Base-by-base conservation (phyloP, 2,329 filamentous ascomycete genomes). In the Phialemonium atrogriseum region DNA sequence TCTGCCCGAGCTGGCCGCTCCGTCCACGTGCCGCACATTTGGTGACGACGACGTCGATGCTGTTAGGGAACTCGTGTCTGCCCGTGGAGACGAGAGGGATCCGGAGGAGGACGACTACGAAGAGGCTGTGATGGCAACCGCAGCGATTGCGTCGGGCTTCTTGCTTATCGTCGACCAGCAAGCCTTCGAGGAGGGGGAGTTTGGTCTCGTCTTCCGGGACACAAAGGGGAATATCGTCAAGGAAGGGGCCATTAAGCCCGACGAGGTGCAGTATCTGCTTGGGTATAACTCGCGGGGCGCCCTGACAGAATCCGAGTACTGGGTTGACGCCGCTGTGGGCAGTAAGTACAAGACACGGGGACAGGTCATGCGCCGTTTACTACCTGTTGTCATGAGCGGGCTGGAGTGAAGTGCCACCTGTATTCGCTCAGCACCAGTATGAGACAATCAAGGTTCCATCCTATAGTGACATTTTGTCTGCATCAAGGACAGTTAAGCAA, bases 301-400 rank as follows among this genome's bases (percentile, higher is more conserved):
- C 11, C 18, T 31, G 4, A 7, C 10, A 10, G 28, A 31, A 14
- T 22, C 28, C 10, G 28, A 31, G 19, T 22, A 31, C 12, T 31
- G 28, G 18, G 19, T 31, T 14, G 28, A 31, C n/a, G 28, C 28
- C 4, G 10, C 18, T 10, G 28, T 31, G 13, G 28, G 28, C 14
- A 15, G 24, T n/a, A 31, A 31, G 28, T 31, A 31, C n/a, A 31
- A 14, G 20, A 22, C 28, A 7, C 18, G 20, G 10, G 28, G 18
- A 20, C 12, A 22, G 17, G 10, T 22, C 10, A 31, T 31, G 28
- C 10, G 15, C 10, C 19, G 10, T 22, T 10, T 31, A 14, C n/a
- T 22, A 8, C 18, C 28, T 16, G 5, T 23, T 11, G 28, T 31
- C n/a, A 22, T 31, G 28, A 14, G 10, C 9, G 28, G 10, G 11